Base-by-base conservation (phyloP, 208 protist genomes). In the Porcisia deanei region DNA sequence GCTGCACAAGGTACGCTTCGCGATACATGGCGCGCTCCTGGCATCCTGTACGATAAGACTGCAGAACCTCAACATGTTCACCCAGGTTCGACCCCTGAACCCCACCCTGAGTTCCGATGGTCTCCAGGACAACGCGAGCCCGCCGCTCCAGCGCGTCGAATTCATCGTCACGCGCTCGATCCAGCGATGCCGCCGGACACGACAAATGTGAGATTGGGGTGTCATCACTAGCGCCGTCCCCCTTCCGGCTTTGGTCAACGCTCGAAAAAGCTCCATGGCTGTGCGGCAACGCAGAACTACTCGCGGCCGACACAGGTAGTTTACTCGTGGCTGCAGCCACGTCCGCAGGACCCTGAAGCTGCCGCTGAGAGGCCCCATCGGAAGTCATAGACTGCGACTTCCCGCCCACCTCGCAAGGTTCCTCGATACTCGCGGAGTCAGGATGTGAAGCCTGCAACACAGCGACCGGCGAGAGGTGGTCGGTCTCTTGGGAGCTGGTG, bases 1-100 rank as follows among this genome's bases (percentile, higher is more conserved):
- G 92, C 79, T 98, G 94, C 34, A 97, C 93, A 12, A 98, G 85
- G 71, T 97, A 91, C 14, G 96, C 96, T 83, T 97, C 94, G n/a
- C 91, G 88, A 80, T 98, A 98, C 68, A 95, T 88, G 34, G 87
- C 85, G 6, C 94, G 92, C 39, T 73, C 74, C 82, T 97, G 79
- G 80, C 96, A 98, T 18, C 82, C 90, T 63, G 85, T 66, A 14
- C 93, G 88, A 88, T 98, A 97, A 9, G 88, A 77, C 41, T 85
- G 83, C 10, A 98, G 88, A 10, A 88, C 83, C 41, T 80, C 68
- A 3, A 93, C 73, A 77, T 96, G 91, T 49, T 85, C 86, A 18
- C 79, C 76, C 64, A 91, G 75, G 43, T 74, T 70, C 59, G 57
- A 61, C 68, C 91, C 83, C 18, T 86, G 75, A 58, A 76, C 77